phyloP scores from a whole-genome alignment of 176 grass and related monocot species.

The Luzula sylvatica region DNA sequence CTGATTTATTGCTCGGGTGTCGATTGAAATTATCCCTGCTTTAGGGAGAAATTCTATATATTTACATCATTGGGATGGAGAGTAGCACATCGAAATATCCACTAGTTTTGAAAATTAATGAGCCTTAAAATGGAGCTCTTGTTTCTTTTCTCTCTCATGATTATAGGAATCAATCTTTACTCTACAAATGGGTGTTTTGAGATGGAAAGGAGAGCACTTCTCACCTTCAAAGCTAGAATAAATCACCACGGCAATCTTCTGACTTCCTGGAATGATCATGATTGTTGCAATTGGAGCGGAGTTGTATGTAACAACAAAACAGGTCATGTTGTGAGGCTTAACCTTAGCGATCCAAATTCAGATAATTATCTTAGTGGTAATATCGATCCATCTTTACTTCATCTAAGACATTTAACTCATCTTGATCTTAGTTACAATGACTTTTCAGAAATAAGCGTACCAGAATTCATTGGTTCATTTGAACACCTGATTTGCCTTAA shows the following conservation, averaged over 20 bases:
- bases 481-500: slow-evolving; percentile 26
- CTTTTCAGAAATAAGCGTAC: slow-evolving; percentile 19
- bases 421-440: slow-evolving; percentile 24
- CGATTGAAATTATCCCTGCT: neutral
- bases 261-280: slow-evolving; percentile 10
- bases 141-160: neutral
- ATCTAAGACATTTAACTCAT: slow-evolving; percentile 15
- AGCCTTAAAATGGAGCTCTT: too few species aligned
- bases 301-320: slow-evolving; percentile 11
- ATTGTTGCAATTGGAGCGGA: too few species aligned
- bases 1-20: too few species aligned
- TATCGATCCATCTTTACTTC: slow-evolving; percentile 21
- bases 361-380: slow-evolving; percentile 19
- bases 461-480: slow-evolving; percentile 31
- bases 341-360: neutral
- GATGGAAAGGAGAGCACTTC: slow-evolving; percentile 20
- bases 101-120: too few species aligned
- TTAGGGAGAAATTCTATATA: too few species aligned
- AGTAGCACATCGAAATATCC: too few species aligned
- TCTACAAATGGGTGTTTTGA: neutral
- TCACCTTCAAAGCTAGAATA: slow-evolving; percentile 28
- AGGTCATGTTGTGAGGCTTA: neutral
- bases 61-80: too few species aligned
- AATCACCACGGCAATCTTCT: accelerated
- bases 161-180: neutral